A percentile compares a stretch with the other conserved stretches of the same genome.
Evolutionary conservation across 352 stramenopile species (phyloP).

Genomic region (Globisporangium polare): DNA sequence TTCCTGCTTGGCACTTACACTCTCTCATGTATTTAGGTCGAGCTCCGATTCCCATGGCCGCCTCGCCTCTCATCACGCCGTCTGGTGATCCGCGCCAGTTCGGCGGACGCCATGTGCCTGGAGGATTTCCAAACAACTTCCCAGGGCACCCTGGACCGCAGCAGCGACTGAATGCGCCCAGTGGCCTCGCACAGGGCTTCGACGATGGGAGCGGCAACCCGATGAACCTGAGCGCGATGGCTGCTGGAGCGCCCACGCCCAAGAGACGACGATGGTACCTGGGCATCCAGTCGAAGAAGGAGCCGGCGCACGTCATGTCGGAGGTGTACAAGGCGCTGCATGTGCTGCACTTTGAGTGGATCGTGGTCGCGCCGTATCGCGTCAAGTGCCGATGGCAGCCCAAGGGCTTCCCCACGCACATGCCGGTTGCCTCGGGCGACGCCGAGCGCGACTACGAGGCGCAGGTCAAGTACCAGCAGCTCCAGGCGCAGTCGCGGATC

Average conservation of each 20-base stretch:
- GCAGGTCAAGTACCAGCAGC: conserved; percentile 28
- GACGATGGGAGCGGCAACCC: conserved; percentile 25
- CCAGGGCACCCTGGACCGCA: conserved; percentile 3
- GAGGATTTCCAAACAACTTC: conserved; percentile 11
- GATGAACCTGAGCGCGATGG: conserved; percentile 1
- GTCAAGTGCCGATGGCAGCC: conserved; percentile 97
- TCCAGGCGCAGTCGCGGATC: conserved; percentile 56
- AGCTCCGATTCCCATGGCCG: conserved; percentile 76
- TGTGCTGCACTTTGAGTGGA: conserved; percentile 97
- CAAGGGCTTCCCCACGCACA: conserved; percentile 20
- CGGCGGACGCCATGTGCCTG: conserved; percentile 38
- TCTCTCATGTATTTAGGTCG: conserved; percentile 26
- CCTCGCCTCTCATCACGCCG: conserved; percentile 68
- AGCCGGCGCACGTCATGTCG: conserved; percentile 99
- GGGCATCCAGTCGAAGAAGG: conserved; percentile 99
- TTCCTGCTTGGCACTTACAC: background rate
- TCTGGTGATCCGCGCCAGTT: conserved; percentile 64
- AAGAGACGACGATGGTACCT: conserved; percentile 96
- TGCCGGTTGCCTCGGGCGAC: conserved; percentile 7
- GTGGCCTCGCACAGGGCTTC: conserved; percentile 21
- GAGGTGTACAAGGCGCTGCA: conserved; percentile 99
- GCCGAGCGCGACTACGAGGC: conserved; percentile 22
- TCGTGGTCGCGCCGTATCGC: conserved; percentile 94
- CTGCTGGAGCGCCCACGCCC: conserved; percentile 25
- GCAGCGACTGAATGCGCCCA: conserved; percentile 13